Evolutionary conservation across 768 basidiomycete genomes (phyloP).

Genomic region (Coprinellus micaceus): DNA sequence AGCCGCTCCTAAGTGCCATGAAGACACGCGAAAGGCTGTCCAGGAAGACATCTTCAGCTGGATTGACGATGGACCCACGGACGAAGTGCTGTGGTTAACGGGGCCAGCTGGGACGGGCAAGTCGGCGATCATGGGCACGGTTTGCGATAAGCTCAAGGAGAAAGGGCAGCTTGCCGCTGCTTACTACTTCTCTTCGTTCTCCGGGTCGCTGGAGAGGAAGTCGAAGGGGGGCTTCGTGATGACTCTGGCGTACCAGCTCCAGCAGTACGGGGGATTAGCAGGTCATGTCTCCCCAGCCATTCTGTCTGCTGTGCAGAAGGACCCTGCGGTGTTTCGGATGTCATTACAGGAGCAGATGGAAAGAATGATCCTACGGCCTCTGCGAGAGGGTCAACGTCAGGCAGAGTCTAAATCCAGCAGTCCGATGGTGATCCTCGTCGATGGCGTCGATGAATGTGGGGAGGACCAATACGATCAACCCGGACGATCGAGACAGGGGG

Average conservation of each 20-base stretch:
- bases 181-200: too few relatives aligned
- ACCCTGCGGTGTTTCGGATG: neutral
- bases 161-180: too few relatives aligned
- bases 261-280: neutral
- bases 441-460: conserved; percentile 7
- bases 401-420: neutral
- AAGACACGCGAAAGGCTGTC: too few relatives aligned
- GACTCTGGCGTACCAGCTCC: neutral
- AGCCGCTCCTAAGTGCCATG: too few relatives aligned
- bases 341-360: neutral
- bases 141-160: too few relatives aligned
- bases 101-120: too few relatives aligned
- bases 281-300: neutral
- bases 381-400: neutral
- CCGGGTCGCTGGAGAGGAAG: too few relatives aligned
- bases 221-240: neutral
- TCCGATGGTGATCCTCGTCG: conserved; percentile 1
- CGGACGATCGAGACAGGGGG: neutral
- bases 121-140: too few relatives aligned
- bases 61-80: too few relatives aligned
- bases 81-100: too few relatives aligned
- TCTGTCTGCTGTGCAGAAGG: neutral
- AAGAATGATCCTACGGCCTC: neutral
- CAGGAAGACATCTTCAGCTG: too few relatives aligned
- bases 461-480: neutral